Evolutionary conservation across 129 eudicot species (phyloP).

Genomic region (Helichrysum umbraculigerum): DNA sequence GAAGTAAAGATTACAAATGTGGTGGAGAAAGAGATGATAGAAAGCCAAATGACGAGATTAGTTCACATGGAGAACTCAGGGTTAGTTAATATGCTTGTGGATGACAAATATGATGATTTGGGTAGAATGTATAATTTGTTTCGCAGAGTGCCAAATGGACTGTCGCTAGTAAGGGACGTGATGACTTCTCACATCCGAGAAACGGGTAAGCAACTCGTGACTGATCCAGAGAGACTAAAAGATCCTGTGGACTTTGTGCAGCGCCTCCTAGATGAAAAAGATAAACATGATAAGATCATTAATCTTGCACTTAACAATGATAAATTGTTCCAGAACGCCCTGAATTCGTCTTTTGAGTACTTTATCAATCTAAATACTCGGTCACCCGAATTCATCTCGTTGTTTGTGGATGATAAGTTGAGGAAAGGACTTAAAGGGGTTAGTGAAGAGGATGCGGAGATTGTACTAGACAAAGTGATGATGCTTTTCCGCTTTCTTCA

Average conservation of each 20-base stretch:
- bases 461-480: constrained; percentile 22
- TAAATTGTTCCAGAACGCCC: constrained; percentile 20
- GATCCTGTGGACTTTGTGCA: constrained; percentile 21
- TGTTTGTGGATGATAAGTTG: constrained; percentile 20
- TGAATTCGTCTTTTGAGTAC: constrained; percentile 19
- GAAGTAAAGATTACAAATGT: constrained; percentile 23
- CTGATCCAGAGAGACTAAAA: constrained; percentile 12
- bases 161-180: constrained; percentile 17
- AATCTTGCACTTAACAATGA: constrained; percentile 12
- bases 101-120: constrained; percentile 17
- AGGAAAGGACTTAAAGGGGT: constrained; percentile 21
- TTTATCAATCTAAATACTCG: constrained; percentile 14
- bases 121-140: constrained; percentile 20
- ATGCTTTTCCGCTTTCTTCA: constrained; percentile 19
- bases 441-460: constrained; percentile 18
- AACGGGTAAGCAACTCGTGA: constrained; percentile 16
- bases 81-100: constrained; percentile 20
- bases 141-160: constrained; percentile 18
- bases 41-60: constrained; percentile 20
- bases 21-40: constrained; percentile 23
- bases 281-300: constrained; percentile 13
- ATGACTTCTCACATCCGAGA: constrained; percentile 20
- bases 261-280: constrained; percentile 17
- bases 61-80: constrained; percentile 23
- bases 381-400: constrained; percentile 7